Evolutionary conservation across 2,329 filamentous ascomycete genomes (phyloP), one percentile per base, ranked within the genome.

Genomic region (Catunica adiposa): DNA sequence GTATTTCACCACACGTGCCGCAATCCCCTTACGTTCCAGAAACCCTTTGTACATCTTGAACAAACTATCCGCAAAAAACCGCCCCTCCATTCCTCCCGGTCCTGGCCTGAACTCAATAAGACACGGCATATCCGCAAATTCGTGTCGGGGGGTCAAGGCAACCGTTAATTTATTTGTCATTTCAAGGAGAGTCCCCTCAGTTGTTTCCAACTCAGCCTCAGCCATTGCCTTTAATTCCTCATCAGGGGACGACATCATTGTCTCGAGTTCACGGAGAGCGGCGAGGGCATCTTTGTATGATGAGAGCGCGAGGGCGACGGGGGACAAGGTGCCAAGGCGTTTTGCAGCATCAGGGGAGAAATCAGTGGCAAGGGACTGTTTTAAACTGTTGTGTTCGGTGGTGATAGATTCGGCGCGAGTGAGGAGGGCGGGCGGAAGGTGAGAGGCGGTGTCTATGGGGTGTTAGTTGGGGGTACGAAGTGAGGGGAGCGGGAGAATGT

Each of bases 61-160:
- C 5, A 98, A 69, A 54, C 92, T 82, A 55, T 86, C 85, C 11
- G 89, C 88, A 62, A 98, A 98, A 60, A 95, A 81, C 0, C 87
- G 82, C 1, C 90, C 89, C 69, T 98, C 92, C 57, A 88, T 82
- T 1, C 92, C 92, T 38, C 92, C 92, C 0, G 89, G 89, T 0
- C 92, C 92, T 0, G 92, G 92, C 0, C 89, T 80, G 58, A 98
- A 85, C 69, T 98, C 92, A 44, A 98, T 70, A 60, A 98, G 76
- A 67, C 90, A 97, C 54, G 89, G 88, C 62, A 97, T 77, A 60
- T 88, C 78, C 31, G 87, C 87, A 66, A 96, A 98, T 2, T 89
- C 86, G 66, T 98, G 89, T 42, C 81, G 79, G 0, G 92, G 92
- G 15, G 94, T 85, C 54, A 98, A 76, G 48, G 85, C 81, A 22